A percentile compares a stretch with the other conserved stretches of the same genome.
These are phyloP conservation scores for Thermothelomyces thermophilus DNA, from an alignment of 2,329 filamentous ascomycete genomes.

Conservation along the genomic window DNA sequence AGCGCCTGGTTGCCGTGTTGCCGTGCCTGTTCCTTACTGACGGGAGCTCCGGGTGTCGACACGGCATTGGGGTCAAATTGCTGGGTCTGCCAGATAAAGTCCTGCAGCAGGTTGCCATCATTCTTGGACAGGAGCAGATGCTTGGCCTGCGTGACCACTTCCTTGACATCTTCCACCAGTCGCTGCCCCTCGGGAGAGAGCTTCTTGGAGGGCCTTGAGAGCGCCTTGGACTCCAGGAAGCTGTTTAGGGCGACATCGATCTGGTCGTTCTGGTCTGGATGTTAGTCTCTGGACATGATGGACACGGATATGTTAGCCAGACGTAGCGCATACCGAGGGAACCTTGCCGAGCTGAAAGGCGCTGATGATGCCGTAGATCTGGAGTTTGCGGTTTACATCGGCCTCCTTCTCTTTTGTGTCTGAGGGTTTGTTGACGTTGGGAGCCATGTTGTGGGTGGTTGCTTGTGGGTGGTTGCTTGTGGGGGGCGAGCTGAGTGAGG, in stretches of 20 bases:
- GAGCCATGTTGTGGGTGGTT: slow-evolving; percentile 17
- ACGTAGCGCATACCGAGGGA: slow-evolving; percentile 64
- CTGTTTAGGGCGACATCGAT: slow-evolving; percentile 93
- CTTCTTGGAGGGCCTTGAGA: slow-evolving; percentile 64
- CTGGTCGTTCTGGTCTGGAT: slow-evolving; percentile 67
- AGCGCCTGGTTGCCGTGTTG: slow-evolving; percentile 79
- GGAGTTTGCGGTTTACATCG: slow-evolving; percentile 88
- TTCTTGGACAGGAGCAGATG: slow-evolving; percentile 86
- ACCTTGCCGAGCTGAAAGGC: slow-evolving; percentile 87
- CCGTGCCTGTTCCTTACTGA: slow-evolving; percentile 70
- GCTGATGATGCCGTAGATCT: slow-evolving; percentile 82
- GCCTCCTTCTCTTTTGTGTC: slow-evolving; percentile 71
- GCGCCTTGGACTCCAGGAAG: slow-evolving; percentile 63
- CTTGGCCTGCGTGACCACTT: slow-evolving; percentile 81
- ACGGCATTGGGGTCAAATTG: slow-evolving; percentile 61
- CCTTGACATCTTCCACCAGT: slow-evolving; percentile 70
- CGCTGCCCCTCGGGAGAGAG: slow-evolving; percentile 75
- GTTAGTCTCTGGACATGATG: neutral
- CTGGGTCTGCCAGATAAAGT: slow-evolving; percentile 93
- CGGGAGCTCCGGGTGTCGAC: slow-evolving; percentile 54
- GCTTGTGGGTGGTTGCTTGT: neutral
- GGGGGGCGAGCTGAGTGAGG: neutral
- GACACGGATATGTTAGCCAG: too few relatives aligned
- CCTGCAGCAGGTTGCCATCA: slow-evolving; percentile 85
- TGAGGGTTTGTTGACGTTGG: slow-evolving; percentile 63